phyloP scores from a whole-genome alignment of 208 protist species.

The Acanthamoeba lenticulata region DNA sequence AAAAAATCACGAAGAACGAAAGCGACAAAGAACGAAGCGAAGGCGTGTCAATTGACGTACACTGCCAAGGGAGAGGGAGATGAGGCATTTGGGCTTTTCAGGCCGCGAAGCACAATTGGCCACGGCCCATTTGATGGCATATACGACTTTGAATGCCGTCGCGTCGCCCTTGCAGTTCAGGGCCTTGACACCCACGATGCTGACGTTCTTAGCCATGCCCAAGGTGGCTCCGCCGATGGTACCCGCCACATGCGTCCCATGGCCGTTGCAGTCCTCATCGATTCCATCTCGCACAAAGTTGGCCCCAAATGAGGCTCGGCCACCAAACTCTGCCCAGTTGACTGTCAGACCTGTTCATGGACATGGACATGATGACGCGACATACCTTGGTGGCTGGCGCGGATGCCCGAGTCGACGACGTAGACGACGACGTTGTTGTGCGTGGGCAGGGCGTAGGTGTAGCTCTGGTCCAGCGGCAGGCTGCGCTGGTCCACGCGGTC shows the following conservation, averaged over 20 bases:
- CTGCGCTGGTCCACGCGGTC: conserved; percentile 50
- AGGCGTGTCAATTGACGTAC: too few relatives aligned
- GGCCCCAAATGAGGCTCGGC: neutral
- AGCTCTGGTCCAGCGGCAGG: neutral
- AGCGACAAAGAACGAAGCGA: too few relatives aligned
- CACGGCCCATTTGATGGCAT: neutral
- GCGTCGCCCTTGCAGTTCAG: conserved; percentile 11
- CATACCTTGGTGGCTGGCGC: neutral
- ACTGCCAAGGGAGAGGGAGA: neutral
- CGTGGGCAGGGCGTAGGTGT: neutral
- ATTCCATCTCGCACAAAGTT: conserved; percentile 27
- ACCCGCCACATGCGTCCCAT: conserved; percentile 65
- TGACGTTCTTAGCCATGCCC: conserved; percentile 59
- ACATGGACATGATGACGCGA: too few relatives aligned
- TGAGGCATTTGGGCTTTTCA: neutral
- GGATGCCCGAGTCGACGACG: conserved; percentile 6
- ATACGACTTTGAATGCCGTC: neutral
- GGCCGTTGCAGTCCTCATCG: conserved; percentile 39
- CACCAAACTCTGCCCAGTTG: conserved; percentile 66
- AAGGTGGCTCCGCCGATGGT: neutral
- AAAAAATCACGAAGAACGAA: too few relatives aligned
- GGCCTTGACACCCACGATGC: conserved; percentile 55
- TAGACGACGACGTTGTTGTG: neutral
- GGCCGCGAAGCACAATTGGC: neutral
- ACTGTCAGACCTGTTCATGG: too few relatives aligned